phyloP scores from a whole-genome alignment of 345 rosid genomes.

The Camelina sativa region DNA sequence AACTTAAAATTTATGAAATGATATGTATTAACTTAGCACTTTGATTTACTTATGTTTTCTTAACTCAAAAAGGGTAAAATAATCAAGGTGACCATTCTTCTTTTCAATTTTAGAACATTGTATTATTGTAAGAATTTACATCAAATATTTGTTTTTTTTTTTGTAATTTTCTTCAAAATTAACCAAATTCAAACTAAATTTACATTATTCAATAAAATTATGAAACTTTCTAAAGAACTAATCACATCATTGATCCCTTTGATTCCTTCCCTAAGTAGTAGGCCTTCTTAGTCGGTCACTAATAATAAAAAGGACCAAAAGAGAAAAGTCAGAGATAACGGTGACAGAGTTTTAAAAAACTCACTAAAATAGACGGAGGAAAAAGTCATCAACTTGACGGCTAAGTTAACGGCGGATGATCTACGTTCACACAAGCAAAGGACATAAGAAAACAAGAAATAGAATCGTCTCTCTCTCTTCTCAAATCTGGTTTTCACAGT shows the following conservation, averaged over 20 bases:
- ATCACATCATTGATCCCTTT: neutral
- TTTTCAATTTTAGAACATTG: neutral
- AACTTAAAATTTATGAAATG: too few relatives aligned
- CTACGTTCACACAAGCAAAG: conserved; percentile 32
- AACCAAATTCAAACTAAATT: neutral
- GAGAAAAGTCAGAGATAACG: conserved; percentile 37
- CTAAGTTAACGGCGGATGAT: conserved; percentile 44
- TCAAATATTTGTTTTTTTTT: neutral
- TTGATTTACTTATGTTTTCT: neutral
- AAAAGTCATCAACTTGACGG: conserved; percentile 46
- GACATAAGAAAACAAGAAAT: neutral
- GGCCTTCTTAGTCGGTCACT: conserved; percentile 22
- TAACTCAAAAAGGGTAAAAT: neutral
- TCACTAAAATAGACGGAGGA: conserved; percentile 37
- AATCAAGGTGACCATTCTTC: conserved; percentile 8
- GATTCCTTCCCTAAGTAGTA: neutral
- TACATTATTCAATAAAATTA: neutral
- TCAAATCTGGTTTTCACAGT: conserved; percentile 4
- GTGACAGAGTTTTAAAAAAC: conserved; percentile 26
- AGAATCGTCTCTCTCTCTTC: conserved; percentile 2
- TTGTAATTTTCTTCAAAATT: neutral
- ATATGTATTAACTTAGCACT: neutral
- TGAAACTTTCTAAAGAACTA: neutral
- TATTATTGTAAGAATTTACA: conserved; percentile 9
- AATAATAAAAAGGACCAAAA: neutral